phyloP scores from a whole-genome alignment of 805 yeast species.

The Wickerhamiella sergipiensis region DNA sequence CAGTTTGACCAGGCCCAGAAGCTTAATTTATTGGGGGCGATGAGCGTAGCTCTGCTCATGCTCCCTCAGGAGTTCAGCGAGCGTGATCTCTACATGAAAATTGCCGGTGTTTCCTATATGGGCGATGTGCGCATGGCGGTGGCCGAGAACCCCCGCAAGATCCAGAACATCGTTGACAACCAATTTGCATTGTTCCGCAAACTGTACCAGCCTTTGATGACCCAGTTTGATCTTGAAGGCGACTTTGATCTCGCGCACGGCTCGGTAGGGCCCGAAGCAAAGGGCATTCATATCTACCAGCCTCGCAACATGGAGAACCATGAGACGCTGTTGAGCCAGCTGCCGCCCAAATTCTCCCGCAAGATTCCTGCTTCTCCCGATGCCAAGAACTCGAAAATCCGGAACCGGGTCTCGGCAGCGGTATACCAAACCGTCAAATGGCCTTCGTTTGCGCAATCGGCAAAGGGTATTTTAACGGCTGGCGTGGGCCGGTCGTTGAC shows the following conservation, averaged over 20 bases:
- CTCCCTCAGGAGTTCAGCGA: slow-evolving; percentile 40
- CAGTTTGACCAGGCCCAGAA: slow-evolving; percentile 21
- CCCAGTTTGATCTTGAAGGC: slow-evolving; percentile 28
- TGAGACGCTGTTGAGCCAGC: slow-evolving; percentile 29
- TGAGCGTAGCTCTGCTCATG: slow-evolving; percentile 50
- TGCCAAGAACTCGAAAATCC: background rate
- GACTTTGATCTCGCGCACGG: slow-evolving; percentile 5
- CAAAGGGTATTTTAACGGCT: slow-evolving; percentile 79
- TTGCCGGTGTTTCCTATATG: slow-evolving; percentile 68
- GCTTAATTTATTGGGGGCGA: slow-evolving; percentile 63
- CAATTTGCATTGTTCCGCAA: slow-evolving; percentile 56
- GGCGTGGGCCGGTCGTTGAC: slow-evolving; percentile 31
- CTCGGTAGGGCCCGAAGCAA: slow-evolving; percentile 17
- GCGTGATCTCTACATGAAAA: slow-evolving; percentile 54
- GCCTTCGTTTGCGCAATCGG: slow-evolving; percentile 64
- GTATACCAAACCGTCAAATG: slow-evolving; percentile 44
- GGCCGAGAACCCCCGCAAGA: slow-evolving; percentile 88
- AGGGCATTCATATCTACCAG: slow-evolving; percentile 22
- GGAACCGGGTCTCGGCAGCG: slow-evolving; percentile 24
- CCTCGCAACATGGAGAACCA: slow-evolving; percentile 26
- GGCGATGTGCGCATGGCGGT: slow-evolving; percentile 82
- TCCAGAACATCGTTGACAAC: slow-evolving; percentile 67
- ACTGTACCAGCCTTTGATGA: slow-evolving; percentile 58
- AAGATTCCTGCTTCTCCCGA: slow-evolving; percentile 20
- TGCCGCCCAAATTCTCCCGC: slow-evolving; percentile 38